A percentile compares a stretch with the other conserved stretches of the same genome.
Evolutionary conservation across 768 basidiomycete species (phyloP).

Genomic region (Artomyces pyxidatus): DNA sequence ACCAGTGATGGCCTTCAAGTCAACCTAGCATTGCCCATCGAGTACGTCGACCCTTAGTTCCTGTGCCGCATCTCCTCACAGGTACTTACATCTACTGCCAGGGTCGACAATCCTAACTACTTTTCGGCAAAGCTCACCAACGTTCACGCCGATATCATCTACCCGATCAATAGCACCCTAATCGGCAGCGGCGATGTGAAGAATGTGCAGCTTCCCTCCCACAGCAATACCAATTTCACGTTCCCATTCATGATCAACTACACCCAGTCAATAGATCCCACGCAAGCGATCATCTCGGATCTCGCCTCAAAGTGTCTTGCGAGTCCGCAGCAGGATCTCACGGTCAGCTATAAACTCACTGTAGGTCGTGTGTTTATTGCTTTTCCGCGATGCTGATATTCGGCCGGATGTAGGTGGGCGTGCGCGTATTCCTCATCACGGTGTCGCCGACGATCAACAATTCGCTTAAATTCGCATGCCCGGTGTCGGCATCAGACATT

Average conservation of each 20-base stretch:
- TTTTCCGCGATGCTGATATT: slow-evolving; percentile 6
- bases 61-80: not conserved
- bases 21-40: slow-evolving; percentile 9
- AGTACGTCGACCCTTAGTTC: slow-evolving; percentile 11
- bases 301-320: slow-evolving; percentile 48
- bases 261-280: slow-evolving; percentile 44
- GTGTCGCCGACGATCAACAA: slow-evolving; percentile 62
- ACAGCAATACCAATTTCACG: slow-evolving; percentile 54
- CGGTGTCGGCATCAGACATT: slow-evolving; percentile 18
- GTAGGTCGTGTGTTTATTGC: slow-evolving; percentile 29
- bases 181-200: slow-evolving; percentile 54
- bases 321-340: slow-evolving; percentile 39
- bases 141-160: slow-evolving; percentile 60
- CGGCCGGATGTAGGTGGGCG: slow-evolving; percentile 38
- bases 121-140: slow-evolving; percentile 60
- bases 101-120: slow-evolving; percentile 77
- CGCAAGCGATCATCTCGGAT: slow-evolving; percentile 46
- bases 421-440: slow-evolving; percentile 53
- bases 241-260: slow-evolving; percentile 72
- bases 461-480: slow-evolving; percentile 53
- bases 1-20: slow-evolving; percentile 10
- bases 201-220: slow-evolving; percentile 35
- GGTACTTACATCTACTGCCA: slow-evolving; percentile 23
- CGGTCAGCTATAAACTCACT: slow-evolving; percentile 58
- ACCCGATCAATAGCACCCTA: slow-evolving; percentile 65